Percentiles rank a stretch among this genome's conserved stretches.
Evolutionary conservation across 2,329 filamentous ascomycete species (phyloP).

Genomic region (Pseudogymnoascus sp.): DNA sequence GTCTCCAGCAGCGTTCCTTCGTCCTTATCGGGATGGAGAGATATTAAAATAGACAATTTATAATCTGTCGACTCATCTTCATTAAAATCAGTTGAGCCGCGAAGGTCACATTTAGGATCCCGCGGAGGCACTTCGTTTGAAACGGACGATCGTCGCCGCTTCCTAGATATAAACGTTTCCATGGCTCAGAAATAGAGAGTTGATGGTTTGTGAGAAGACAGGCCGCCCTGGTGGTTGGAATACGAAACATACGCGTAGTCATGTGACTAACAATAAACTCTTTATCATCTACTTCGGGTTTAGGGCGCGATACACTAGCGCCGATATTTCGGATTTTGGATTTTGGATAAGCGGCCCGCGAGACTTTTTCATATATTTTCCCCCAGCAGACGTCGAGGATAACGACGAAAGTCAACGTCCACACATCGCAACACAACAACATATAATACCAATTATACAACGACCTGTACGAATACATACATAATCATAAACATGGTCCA

Average conservation of each 20-base stretch:
- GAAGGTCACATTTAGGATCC: neutral
- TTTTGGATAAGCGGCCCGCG: constrained; percentile 2
- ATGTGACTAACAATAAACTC: neutral
- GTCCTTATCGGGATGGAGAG: constrained; percentile 59
- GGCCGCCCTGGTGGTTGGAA: neutral
- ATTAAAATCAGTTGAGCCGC: constrained; percentile 16
- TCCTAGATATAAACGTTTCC: neutral
- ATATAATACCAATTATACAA: neutral
- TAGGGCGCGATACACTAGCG: neutral
- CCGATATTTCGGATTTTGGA: neutral
- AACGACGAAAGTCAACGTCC: neutral
- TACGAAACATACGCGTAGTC: neutral
- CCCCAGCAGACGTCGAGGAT: neutral
- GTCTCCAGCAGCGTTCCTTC: constrained; percentile 69
- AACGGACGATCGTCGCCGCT: neutral
- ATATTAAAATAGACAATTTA: constrained; percentile 77
- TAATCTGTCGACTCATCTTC: constrained; percentile 79
- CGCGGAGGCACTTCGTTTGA: neutral
- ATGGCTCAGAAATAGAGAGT: neutral
- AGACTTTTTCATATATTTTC: constrained; percentile 7
- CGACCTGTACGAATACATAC: neutral
- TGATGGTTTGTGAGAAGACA: neutral
- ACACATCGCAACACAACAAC: neutral
- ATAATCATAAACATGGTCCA: neutral
- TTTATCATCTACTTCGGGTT: neutral